Conservation (phyloP, 1,139 yeast species). For the Pichiaceae sp. region DNA sequence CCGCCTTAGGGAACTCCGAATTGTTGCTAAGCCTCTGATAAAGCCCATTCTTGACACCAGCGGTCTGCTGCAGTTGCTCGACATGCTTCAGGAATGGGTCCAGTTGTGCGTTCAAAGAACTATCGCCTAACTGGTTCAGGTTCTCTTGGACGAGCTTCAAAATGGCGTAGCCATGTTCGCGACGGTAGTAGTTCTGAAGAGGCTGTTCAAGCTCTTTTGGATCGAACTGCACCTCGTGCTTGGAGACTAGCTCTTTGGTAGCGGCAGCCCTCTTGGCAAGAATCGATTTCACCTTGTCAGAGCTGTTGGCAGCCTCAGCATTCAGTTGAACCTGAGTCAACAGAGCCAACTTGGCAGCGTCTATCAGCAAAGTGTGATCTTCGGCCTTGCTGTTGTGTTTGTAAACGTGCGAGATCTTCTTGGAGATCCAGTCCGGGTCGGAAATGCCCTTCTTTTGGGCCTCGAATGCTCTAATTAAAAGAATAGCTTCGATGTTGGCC, state of each 20-base stretch:
- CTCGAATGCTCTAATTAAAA: conserved; percentile 16
- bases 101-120: conserved; percentile 3
- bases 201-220: conserved; percentile 8
- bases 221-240: conserved; percentile 1
- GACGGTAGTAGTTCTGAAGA: conserved; percentile 7
- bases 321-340: conserved; percentile 6
- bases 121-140: conserved; percentile 4
- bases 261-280: conserved; percentile 4
- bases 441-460: conserved; percentile 8
- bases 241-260: neutral
- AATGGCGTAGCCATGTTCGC: conserved; percentile 17
- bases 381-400: conserved; percentile 8
- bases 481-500: conserved; percentile 17
- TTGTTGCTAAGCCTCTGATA: conserved; percentile 4
- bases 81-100: conserved; percentile 8
- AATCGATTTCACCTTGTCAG: conserved; percentile 4
- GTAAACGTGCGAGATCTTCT: conserved; percentile 10
- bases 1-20: neutral
- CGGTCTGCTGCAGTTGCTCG: conserved; percentile 6
- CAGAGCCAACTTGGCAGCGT: conserved; percentile 10
- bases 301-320: neutral
- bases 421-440: conserved; percentile 9
- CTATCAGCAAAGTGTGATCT: conserved; percentile 6
- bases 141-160: conserved; percentile 6
- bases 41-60: conserved; percentile 5